A percentile compares a stretch with the other conserved stretches of the same genome.
Conservation (phyloP, 805 yeast species). For the Pichia heedii region DNA sequence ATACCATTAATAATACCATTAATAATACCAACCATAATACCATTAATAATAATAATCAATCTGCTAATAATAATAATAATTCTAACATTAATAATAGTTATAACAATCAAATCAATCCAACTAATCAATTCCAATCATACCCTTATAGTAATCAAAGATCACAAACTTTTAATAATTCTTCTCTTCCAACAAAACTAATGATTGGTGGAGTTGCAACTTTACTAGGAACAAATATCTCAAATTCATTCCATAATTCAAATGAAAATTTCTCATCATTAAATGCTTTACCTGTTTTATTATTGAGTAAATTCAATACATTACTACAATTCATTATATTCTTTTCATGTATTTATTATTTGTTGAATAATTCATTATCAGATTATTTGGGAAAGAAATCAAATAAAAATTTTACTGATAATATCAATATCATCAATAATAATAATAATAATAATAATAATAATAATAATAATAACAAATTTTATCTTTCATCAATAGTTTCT, state of each 20-base stretch:
- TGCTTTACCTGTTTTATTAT: conserved; percentile 1
- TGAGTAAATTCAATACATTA: conserved; percentile 1
- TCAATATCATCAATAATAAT: neutral
- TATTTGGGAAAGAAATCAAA: neutral
- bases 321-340: conserved; percentile 11
- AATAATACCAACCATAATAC: neutral
- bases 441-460: neutral
- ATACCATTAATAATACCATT: neutral
- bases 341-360: conserved; percentile 16
- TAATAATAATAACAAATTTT: neutral
- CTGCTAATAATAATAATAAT: neutral
- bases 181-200: conserved; percentile 13
- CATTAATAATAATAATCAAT: too few relatives aligned
- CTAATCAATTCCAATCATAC: neutral
- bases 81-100: neutral
- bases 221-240: conserved; percentile 25
- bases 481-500: neutral
- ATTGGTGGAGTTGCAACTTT: conserved; percentile 29
- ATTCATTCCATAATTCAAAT: conserved; percentile 1
- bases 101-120: neutral
- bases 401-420: neutral
- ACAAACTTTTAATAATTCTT: neutral
- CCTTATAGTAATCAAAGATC: too few relatives aligned
- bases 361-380: neutral
- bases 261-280: neutral